phyloP scores from a whole-genome alignment of 2,329 filamentous ascomycete genomes.

The Epichloe sibirici region DNA sequence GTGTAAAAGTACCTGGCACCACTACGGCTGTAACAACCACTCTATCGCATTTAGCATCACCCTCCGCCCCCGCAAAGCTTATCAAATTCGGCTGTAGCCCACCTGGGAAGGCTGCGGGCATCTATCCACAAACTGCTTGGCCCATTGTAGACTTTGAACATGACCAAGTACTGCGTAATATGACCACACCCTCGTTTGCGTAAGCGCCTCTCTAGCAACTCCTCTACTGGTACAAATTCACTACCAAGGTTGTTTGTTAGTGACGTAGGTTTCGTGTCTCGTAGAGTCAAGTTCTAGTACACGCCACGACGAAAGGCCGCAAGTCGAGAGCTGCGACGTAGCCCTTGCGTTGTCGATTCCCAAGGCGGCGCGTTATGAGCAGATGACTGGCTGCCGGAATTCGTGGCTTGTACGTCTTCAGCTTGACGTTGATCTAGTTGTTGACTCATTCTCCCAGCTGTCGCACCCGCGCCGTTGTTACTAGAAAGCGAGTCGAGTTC shows the following conservation, averaged over 20 bases:
- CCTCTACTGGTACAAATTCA: background rate
- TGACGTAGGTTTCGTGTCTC: background rate
- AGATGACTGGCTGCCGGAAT: background rate
- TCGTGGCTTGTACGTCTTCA: background rate
- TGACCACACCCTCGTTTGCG: conserved; percentile 3
- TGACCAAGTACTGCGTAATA: conserved; percentile 4
- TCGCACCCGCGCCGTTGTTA: too few relatives aligned
- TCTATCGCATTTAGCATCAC: too few relatives aligned
- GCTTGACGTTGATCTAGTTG: background rate
- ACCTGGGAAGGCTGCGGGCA: background rate
- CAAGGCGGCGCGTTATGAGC: background rate
- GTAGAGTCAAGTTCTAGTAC: background rate
- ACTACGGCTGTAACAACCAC: too few relatives aligned
- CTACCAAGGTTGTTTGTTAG: background rate
- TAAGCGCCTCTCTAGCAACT: conserved; percentile 2
- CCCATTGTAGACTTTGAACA: background rate
- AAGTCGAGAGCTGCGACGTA: conserved; percentile 5
- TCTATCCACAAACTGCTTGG: background rate
- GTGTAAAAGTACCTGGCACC: too few relatives aligned
- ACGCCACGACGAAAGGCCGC: background rate
- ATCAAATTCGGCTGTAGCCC: background rate
- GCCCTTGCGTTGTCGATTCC: background rate
- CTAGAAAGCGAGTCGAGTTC: background rate
- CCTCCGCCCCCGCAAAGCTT: too few relatives aligned
- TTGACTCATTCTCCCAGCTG: background rate